A percentile compares a stretch with the other conserved stretches of the same genome.
phyloP scores from a whole-genome alignment of 306 rosid genomes.

The Crataegus laevigata region DNA sequence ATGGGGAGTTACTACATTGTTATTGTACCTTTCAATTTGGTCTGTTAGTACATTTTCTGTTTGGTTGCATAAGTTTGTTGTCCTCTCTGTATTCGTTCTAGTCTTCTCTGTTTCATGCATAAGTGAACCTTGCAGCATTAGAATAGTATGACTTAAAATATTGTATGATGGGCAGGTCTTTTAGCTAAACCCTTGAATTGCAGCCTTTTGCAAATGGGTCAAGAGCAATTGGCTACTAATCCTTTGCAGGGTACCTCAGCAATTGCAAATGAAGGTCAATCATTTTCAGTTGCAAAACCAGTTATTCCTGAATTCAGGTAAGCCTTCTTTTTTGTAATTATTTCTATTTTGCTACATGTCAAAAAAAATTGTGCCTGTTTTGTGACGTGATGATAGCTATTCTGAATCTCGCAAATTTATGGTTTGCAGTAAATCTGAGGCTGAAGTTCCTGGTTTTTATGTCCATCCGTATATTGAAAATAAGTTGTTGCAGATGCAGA shows the following conservation, averaged over 20 bases:
- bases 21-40: neutral
- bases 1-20: neutral
- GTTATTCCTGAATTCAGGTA: constrained; percentile 36
- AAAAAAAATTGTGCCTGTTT: constrained; percentile 4
- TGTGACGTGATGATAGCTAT: neutral
- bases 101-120: neutral
- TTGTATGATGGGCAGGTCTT: constrained; percentile 40
- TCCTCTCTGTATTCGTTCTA: neutral
- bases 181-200: constrained; percentile 27
- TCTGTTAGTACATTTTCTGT: neutral
- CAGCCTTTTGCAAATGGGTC: constrained; percentile 27
- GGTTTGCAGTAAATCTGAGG: constrained; percentile 47
- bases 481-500: constrained; percentile 40
- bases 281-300: constrained; percentile 25
- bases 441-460: constrained; percentile 27
- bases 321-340: constrained; percentile 21
- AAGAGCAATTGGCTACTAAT: constrained; percentile 23
- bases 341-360: constrained; percentile 1
- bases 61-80: neutral
- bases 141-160: constrained; percentile 2
- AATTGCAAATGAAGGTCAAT: constrained; percentile 32
- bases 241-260: constrained; percentile 27
- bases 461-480: constrained; percentile 53
- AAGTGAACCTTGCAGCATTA: neutral
- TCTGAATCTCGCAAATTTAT: constrained; percentile 3